Conservation (phyloP, 2,329 filamentous ascomycete genomes). For the Ophiostoma australiae region DNA sequence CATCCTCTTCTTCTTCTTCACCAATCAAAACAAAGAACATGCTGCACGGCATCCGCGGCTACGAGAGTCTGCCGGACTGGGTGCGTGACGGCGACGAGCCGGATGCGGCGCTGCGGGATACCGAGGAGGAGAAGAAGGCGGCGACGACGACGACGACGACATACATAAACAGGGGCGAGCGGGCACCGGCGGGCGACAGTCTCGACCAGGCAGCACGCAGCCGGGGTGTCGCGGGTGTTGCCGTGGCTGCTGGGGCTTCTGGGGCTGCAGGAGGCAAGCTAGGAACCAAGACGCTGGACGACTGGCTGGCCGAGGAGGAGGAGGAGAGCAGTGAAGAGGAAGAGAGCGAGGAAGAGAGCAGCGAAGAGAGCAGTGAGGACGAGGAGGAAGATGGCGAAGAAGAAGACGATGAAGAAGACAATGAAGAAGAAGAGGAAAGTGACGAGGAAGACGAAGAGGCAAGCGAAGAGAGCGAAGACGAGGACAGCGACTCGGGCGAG, state of each 20-base stretch:
- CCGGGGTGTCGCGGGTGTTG: neutral
- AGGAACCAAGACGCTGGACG: constrained; percentile 76
- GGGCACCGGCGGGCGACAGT: constrained; percentile 56
- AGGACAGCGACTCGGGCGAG: constrained; percentile 15
- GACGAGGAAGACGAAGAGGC: constrained; percentile 18
- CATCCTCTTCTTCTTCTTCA: neutral
- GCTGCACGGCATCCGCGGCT: constrained; percentile 61
- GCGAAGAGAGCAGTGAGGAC: constrained; percentile 44
- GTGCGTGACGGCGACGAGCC: constrained; percentile 76
- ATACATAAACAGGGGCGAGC: neutral
- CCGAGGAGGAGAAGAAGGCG: constrained; percentile 38
- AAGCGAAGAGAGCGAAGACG: constrained; percentile 2
- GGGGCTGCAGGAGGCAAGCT: constrained; percentile 42
- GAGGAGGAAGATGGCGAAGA: constrained; percentile 47
- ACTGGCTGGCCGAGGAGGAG: constrained; percentile 78
- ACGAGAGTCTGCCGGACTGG: constrained; percentile 78
- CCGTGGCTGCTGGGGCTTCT: constrained; percentile 29
- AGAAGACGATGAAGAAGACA: constrained; percentile 43
- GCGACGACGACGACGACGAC: neutral
- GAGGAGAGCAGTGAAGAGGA: constrained; percentile 37
- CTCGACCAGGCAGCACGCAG: constrained; percentile 53
- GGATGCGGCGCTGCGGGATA: constrained; percentile 65
- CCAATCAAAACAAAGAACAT: constrained; percentile 30
- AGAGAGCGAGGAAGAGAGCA: constrained; percentile 48
- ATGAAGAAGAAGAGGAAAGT: constrained; percentile 27